Base-by-base conservation (phyloP, 202 grass and related monocot genomes). In the Panicum hallii region DNA sequence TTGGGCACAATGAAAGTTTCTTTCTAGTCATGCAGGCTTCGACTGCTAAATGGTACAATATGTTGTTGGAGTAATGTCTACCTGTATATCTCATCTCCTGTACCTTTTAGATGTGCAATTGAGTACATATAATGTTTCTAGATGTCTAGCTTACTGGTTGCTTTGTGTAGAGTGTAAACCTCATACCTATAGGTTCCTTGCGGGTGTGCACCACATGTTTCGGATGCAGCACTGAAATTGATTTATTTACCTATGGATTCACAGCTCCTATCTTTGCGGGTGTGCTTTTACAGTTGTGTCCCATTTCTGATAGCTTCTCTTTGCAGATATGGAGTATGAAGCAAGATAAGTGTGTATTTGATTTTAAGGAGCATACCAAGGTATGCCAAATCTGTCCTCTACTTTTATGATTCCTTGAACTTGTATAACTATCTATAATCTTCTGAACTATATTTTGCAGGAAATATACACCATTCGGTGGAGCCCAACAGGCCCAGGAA, bases 391-490 rank as follows among this genome's bases (percentile, higher is more conserved):
- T 57, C 55, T 62, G 10, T 4, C 60, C n/a, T 44, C 17, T 17
- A 67, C 17, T 72, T 73, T 70, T 40, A 57, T 36, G 28, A 75
- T 78, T 16, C 16, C 8, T 71, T 5, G 19, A 64, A 61, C 28
- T 42, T 77, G 26, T 43, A 20, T 69, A 80, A 67, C 41, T 74
- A 40, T 87, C 54, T 83, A 17, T 70, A 38, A 79, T 65, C n/a
- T 85, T 48, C 48, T 72, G 11, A 63, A 86, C 32, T 81, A 41
- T 67, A 72, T 56, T 88, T 58, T 97, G 38, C 85, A 98, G 91
- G 96, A 99, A 87, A 95, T 99, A 88, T 99, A 99, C 55, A 99
- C 96, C 47, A 99, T 99, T 89, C 92, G 91, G 88, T 99, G 96
- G 96, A 95, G 93, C 81, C 96, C 96, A 45, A 95, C 96, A 60